Percentiles rank a stretch among this genome's conserved stretches.
These are phyloP conservation scores for Phytopythium chamaehyphon DNA, from an alignment of 352 stramenopile species.

Conservation along the genomic window DNA sequence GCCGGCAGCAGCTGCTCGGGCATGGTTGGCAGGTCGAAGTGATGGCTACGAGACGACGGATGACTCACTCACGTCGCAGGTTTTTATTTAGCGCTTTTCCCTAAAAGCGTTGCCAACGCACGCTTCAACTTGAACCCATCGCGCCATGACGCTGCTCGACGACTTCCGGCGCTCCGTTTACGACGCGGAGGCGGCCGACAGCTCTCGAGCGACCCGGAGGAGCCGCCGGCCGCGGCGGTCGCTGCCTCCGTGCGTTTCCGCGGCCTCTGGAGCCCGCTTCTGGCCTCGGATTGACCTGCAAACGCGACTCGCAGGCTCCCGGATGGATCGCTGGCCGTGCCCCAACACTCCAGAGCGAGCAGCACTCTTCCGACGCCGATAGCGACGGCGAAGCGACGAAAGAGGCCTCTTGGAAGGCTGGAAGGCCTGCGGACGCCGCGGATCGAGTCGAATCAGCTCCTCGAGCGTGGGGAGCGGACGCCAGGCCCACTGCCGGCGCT, in stretches of 20 bases:
- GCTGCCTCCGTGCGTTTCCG: no score
- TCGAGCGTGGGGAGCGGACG: conserved; percentile 1
- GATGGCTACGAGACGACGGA: no score
- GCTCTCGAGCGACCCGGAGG: conserved; percentile 11
- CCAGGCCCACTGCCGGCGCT: conserved; percentile 8
- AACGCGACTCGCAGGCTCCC: neutral
- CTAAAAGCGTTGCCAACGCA: no score
- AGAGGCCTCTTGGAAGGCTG: conserved; percentile 17
- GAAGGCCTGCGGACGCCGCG: conserved; percentile 17
- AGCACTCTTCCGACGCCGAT: neutral
- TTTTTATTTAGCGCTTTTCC: no score
- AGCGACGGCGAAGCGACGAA: conserved; percentile 5
- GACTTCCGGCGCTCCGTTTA: conserved; percentile 56
- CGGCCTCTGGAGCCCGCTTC: no score
- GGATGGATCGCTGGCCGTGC: neutral
- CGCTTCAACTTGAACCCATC: conserved; percentile 3
- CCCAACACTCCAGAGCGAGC: neutral
- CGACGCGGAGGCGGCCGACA: conserved; percentile 16
- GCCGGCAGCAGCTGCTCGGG: neutral
- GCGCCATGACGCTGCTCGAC: conserved; percentile 58
- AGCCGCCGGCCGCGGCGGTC: conserved; percentile 13
- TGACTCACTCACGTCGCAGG: no score
- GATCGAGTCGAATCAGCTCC: conserved; percentile 11
- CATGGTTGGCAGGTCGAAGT: no score
- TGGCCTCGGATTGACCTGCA: no score